These are phyloP conservation scores for Trametes versicolor DNA, from an alignment of 1,284 basidiomycete species.

Conservation along the genomic window DNA sequence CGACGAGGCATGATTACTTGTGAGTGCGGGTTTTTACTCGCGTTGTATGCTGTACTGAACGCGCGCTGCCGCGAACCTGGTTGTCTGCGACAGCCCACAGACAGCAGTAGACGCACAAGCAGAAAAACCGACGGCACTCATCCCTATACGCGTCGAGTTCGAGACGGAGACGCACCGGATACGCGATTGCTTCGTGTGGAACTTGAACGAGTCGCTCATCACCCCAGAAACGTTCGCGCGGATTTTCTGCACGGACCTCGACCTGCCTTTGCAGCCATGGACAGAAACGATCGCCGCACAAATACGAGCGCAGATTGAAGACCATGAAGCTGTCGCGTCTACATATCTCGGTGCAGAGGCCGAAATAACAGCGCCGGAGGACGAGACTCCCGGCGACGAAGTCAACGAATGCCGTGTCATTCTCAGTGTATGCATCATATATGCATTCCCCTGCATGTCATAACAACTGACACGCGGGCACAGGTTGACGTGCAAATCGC, in stretches of 20 bases:
- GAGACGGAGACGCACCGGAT: conserved; percentile 93
- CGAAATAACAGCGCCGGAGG: conserved; percentile 45
- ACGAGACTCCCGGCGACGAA: conserved; percentile 57
- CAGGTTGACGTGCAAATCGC: conserved; percentile 99
- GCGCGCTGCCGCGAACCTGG: not conserved
- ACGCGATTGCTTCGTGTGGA: conserved; percentile 98
- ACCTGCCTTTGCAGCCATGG: conserved; percentile 75
- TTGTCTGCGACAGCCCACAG: conserved; percentile 57
- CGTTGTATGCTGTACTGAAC: not conserved
- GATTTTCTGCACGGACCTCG: conserved; percentile 90
- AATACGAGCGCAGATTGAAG: conserved; percentile 91
- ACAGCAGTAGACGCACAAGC: conserved; percentile 76
- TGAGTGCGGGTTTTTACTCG: conserved; percentile 32
- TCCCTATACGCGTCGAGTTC: conserved; percentile 95
- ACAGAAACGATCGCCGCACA: conserved; percentile 84
- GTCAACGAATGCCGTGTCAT: conserved; percentile 90
- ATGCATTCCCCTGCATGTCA: too few species aligned
- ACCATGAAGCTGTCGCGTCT: conserved; percentile 83
- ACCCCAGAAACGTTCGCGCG: conserved; percentile 87
- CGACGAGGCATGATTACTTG: conserved; percentile 69
- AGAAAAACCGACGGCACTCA: conserved; percentile 71
- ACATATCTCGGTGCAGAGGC: conserved; percentile 56
- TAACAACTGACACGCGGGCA: conserved; percentile 14
- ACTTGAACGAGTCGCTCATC: conserved; percentile 84
- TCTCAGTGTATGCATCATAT: conserved; percentile 73